These are phyloP conservation scores for Hydnomerulius pinastri DNA, from an alignment of 768 basidiomycete genomes.

Conservation along the genomic window DNA sequence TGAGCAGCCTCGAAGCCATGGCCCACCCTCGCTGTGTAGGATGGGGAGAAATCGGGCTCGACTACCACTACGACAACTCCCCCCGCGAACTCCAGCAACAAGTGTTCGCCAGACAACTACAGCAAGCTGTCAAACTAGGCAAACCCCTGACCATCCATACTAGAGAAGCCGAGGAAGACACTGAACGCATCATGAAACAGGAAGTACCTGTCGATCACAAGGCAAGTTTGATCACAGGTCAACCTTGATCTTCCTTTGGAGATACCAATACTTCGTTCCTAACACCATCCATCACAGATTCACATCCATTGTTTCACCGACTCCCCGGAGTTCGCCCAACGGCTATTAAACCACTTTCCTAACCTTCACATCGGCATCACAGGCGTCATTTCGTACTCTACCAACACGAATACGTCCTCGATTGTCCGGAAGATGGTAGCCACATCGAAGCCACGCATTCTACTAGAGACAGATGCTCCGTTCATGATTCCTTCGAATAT, in stretches of 20 bases:
- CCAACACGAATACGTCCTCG: slow-evolving; percentile 69
- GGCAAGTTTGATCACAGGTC: slow-evolving; percentile 35
- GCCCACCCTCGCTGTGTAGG: slow-evolving; percentile 80
- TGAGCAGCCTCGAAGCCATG: slow-evolving; percentile 68
- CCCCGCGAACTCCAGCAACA: slow-evolving; percentile 67
- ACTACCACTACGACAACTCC: slow-evolving; percentile 82
- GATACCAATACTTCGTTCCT: not conserved
- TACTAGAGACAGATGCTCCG: slow-evolving; percentile 86
- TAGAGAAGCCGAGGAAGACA: slow-evolving; percentile 82
- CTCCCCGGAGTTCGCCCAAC: slow-evolving; percentile 68
- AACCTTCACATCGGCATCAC: slow-evolving; percentile 86
- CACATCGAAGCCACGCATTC: slow-evolving; percentile 42
- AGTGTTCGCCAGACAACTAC: slow-evolving; percentile 69
- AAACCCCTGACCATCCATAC: slow-evolving; percentile 89
- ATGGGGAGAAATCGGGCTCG: slow-evolving; percentile 87
- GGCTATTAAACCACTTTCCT: slow-evolving; percentile 74
- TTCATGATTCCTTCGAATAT: slow-evolving; percentile 84
- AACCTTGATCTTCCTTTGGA: not conserved
- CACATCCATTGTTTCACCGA: slow-evolving; percentile 92
- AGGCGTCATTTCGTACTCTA: slow-evolving; percentile 80
- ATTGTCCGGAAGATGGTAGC: slow-evolving; percentile 59
- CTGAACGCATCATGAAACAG: slow-evolving; percentile 74
- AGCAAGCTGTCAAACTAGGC: slow-evolving; percentile 61
- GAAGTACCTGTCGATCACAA: slow-evolving; percentile 71
- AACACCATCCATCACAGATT: slow-evolving; percentile 44